Conservation (phyloP, 2,329 filamentous ascomycete genomes). For the Fusarium nisikadoi region DNA sequence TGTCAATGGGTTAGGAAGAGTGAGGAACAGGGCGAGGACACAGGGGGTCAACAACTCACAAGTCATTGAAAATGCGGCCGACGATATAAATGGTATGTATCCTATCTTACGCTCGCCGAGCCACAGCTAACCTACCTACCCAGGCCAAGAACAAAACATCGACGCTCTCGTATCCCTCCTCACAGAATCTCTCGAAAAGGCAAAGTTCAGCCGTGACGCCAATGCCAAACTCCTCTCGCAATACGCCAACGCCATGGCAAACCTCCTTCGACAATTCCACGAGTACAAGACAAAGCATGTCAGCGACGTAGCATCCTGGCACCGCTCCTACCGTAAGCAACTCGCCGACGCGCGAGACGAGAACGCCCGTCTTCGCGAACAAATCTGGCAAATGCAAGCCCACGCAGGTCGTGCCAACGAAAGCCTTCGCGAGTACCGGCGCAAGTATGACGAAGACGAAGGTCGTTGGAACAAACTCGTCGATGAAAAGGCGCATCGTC, state of each 20-base stretch:
- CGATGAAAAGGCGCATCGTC: slow-evolving; percentile 62
- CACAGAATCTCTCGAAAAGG: slow-evolving; percentile 70
- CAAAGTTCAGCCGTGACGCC: slow-evolving; percentile 68
- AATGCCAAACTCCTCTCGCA: slow-evolving; percentile 68
- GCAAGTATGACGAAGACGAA: slow-evolving; percentile 66
- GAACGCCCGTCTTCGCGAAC: slow-evolving; percentile 70
- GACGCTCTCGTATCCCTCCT: slow-evolving; percentile 71
- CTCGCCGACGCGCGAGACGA: slow-evolving; percentile 73
- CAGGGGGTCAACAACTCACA: slow-evolving; percentile 68
- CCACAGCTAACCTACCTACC: neutral
- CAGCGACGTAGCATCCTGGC: slow-evolving; percentile 70
- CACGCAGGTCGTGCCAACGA: slow-evolving; percentile 69
- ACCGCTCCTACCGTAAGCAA: slow-evolving; percentile 72
- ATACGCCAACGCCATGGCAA: slow-evolving; percentile 66
- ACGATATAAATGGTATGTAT: slow-evolving; percentile 65
- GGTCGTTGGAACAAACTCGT: slow-evolving; percentile 64
- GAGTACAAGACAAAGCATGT: slow-evolving; percentile 73
- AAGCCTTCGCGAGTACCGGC: slow-evolving; percentile 65
- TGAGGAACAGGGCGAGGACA: slow-evolving; percentile 66
- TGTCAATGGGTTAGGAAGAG: slow-evolving; percentile 69
- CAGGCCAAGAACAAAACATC: slow-evolving; percentile 69
- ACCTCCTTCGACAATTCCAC: slow-evolving; percentile 72
- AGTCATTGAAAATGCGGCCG: slow-evolving; percentile 64
- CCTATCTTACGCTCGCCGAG: neutral
- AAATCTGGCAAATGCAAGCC: slow-evolving; percentile 74